A percentile compares a stretch with the other conserved stretches of the same genome.
These are phyloP conservation scores for Penicillium paxilli DNA, from an alignment of 495 filamentous ascomycete species.

Conservation along the genomic window DNA sequence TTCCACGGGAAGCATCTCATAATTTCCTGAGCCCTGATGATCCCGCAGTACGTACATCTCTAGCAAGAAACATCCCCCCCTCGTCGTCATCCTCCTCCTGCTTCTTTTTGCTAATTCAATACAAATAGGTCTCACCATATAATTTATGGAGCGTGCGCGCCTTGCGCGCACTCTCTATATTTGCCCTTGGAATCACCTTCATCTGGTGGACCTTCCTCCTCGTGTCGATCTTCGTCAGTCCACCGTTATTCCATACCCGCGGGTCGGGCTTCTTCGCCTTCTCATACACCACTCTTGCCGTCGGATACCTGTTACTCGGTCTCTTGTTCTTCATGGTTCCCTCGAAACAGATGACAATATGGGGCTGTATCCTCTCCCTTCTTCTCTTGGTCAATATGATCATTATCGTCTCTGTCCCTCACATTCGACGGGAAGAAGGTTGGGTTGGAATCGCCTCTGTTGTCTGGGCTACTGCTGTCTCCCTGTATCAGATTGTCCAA, in stretches of 20 bases:
- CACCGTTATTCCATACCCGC: constrained; percentile 78
- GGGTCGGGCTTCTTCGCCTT: constrained; percentile 92
- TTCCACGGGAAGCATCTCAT: constrained; percentile 57
- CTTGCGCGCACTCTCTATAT: constrained; percentile 68
- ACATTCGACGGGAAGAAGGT: constrained; percentile 77
- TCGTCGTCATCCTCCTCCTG: background rate
- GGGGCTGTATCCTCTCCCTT: constrained; percentile 62
- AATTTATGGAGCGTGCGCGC: constrained; percentile 89
- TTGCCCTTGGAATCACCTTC: constrained; percentile 73
- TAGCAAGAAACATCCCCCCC: constrained; percentile 18
- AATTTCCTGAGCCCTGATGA: constrained; percentile 88
- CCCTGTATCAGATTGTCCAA: constrained; percentile 59
- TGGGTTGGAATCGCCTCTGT: constrained; percentile 87
- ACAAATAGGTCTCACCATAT: constrained; percentile 79
- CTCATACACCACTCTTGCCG: constrained; percentile 70
- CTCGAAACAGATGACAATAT: constrained; percentile 70
- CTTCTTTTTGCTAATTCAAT: too few species aligned
- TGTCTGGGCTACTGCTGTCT: constrained; percentile 69
- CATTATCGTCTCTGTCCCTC: constrained; percentile 71
- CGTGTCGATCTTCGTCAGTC: constrained; percentile 82
- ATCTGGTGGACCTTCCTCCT: constrained; percentile 90
- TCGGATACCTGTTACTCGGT: constrained; percentile 70
- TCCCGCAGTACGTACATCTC: constrained; percentile 63
- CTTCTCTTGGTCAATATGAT: constrained; percentile 79
- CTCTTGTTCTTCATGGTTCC: constrained; percentile 86